phyloP scores from a whole-genome alignment of 2,329 filamentous ascomycete genomes.

The Bipolaris gigantea region DNA sequence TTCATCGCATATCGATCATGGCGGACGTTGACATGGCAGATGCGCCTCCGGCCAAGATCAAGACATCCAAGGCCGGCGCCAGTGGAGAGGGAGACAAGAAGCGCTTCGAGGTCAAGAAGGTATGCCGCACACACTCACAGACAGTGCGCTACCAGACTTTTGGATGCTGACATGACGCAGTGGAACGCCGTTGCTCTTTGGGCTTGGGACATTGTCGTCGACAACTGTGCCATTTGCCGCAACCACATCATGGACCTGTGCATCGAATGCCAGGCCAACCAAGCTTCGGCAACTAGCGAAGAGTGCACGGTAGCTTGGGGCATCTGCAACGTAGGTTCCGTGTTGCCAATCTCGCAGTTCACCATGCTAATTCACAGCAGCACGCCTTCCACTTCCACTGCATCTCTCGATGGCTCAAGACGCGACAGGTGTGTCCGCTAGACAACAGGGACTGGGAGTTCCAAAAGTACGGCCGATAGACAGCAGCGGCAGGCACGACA shows the following conservation, averaged over 20 bases:
- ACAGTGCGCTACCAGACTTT: neutral
- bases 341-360: neutral
- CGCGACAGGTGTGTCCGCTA: slow-evolving; percentile 94
- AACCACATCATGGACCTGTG: slow-evolving; percentile 99
- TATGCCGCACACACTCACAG: slow-evolving; percentile 45
- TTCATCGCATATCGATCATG: slow-evolving; percentile 58
- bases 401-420: slow-evolving; percentile 98
- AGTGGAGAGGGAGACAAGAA: slow-evolving; percentile 73
- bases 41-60: slow-evolving; percentile 62
- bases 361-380: slow-evolving; percentile 57
- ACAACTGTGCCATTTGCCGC: slow-evolving; percentile 98
- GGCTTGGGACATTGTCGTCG: slow-evolving; percentile 99
- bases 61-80: slow-evolving; percentile 54
- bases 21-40: slow-evolving; percentile 97
- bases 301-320: slow-evolving; percentile 99
- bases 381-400: slow-evolving; percentile 99
- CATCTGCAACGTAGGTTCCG: slow-evolving; percentile 87
- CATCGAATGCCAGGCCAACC: slow-evolving; percentile 98
- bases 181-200: slow-evolving; percentile 98
- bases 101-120: slow-evolving; percentile 99
- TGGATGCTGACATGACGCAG: slow-evolving; percentile 53
- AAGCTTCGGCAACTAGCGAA: slow-evolving; percentile 94
- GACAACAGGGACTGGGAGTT: slow-evolving; percentile 99
- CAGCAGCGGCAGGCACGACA: neutral
- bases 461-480: slow-evolving; percentile 87